Conservation (phyloP, 2,329 filamentous ascomycete species). For the Penicillium thymicola region DNA sequence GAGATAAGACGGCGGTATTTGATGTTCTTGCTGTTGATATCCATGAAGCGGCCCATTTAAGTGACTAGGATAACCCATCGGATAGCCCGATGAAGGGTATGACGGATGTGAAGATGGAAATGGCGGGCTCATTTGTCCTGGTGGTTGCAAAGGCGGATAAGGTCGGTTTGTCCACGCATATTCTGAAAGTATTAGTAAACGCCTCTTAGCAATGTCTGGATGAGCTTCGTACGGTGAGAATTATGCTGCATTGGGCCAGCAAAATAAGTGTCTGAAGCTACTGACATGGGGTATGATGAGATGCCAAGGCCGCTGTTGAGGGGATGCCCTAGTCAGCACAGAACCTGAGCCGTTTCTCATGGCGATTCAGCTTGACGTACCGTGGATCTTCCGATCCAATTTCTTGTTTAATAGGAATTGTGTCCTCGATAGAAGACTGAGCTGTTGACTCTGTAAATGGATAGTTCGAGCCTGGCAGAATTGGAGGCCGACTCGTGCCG, state of each 20-base stretch:
- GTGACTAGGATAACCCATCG: constrained; percentile 27
- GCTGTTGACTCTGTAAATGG: constrained; percentile 3
- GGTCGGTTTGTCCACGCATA: constrained; percentile 33
- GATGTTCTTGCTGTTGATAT: constrained; percentile 15
- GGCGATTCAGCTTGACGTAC: constrained; percentile 7
- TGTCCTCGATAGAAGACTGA: constrained; percentile 7
- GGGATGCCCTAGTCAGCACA: constrained; percentile 4
- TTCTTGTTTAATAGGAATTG: constrained; percentile 6
- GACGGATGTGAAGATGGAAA: constrained; percentile 24
- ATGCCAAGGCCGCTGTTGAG: constrained; percentile 16
- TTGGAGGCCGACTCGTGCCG: constrained; percentile 5
- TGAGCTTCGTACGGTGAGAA: constrained; percentile 25
- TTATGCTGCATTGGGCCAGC: constrained; percentile 31
- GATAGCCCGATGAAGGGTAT: constrained; percentile 24
- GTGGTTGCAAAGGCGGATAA: constrained; percentile 28
- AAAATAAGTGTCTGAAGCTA: constrained; percentile 22
- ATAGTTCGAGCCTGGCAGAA: constrained; percentile 4
- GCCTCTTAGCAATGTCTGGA: background rate
- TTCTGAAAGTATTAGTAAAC: constrained; percentile 24
- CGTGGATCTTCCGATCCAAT: constrained; percentile 4
- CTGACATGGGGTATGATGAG: constrained; percentile 22
- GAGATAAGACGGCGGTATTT: constrained; percentile 13
- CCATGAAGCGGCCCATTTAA: constrained; percentile 16
- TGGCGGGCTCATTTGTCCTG: constrained; percentile 27
- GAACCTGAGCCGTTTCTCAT: background rate